phyloP scores from a whole-genome alignment of 192 early-diverging fungal species.

The Thoreauomyces humboldtii region DNA sequence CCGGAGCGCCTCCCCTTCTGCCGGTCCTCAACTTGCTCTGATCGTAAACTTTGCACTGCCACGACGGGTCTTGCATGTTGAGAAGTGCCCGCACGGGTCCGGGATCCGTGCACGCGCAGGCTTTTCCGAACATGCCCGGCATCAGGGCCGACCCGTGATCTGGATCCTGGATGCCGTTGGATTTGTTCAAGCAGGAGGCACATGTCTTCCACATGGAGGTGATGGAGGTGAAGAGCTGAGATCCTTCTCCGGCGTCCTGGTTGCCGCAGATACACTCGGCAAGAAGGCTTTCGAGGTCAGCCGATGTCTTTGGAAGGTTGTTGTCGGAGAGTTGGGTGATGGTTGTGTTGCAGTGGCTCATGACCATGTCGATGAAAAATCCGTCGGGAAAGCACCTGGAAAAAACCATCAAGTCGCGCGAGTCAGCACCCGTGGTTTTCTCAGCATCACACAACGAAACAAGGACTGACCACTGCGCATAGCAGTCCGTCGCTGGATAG shows the following conservation, averaged over 20 bases:
- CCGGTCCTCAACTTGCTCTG: slow-evolving; percentile 12
- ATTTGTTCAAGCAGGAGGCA: slow-evolving; percentile 9
- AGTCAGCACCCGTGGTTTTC: too few relatives aligned
- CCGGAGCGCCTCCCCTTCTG: not conserved
- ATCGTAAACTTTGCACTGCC: slow-evolving; percentile 8
- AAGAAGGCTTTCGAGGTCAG: slow-evolving; percentile 8
- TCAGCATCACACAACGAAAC: too few relatives aligned
- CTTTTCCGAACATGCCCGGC: not conserved
- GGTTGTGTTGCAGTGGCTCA: slow-evolving; percentile 21
- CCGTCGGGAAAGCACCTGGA: slow-evolving; percentile 19
- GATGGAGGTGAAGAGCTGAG: not conserved
- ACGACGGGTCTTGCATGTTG: slow-evolving; percentile 15
- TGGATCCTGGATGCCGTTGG: slow-evolving; percentile 14
- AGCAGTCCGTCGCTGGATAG: slow-evolving; percentile 19
- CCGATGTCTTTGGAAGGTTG: not conserved
- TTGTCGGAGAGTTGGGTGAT: slow-evolving; percentile 2
- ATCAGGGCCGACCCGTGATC: not conserved
- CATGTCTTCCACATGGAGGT: slow-evolving; percentile 20
- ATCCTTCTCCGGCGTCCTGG: not conserved
- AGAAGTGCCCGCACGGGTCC: slow-evolving; percentile 14
- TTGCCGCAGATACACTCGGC: slow-evolving; percentile 18
- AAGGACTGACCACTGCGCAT: slow-evolving; percentile 16
- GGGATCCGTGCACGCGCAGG: slow-evolving; percentile 12
- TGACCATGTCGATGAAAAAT: slow-evolving; percentile 17
- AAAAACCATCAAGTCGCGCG: too few relatives aligned